phyloP scores from a whole-genome alignment of 352 stramenopile species.

The Phytophthora fragariaefolia region DNA sequence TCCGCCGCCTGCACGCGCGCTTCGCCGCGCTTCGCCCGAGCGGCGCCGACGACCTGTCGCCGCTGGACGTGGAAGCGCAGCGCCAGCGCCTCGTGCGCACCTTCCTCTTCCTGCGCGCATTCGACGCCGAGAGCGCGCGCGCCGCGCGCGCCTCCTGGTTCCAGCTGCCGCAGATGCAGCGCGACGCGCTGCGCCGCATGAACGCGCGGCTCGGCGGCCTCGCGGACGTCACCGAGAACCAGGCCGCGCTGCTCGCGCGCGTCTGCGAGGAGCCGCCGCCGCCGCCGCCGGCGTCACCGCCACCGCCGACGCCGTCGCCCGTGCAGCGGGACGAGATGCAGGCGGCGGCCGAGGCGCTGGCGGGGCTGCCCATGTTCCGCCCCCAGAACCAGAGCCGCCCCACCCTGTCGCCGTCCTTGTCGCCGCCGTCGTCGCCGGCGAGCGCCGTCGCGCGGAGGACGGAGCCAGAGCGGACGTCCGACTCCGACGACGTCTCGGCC shows the following conservation, averaged over 20 bases:
- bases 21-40: conserved; percentile 34
- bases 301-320: conserved; percentile 12
- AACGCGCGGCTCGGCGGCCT: conserved; percentile 37
- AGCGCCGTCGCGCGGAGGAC: neutral
- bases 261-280: conserved; percentile 25
- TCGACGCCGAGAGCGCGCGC: conserved; percentile 22
- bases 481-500: conserved; percentile 13
- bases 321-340: conserved; percentile 55
- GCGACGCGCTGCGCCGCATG: conserved; percentile 32
- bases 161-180: conserved; percentile 26
- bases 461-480: conserved; percentile 10
- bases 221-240: conserved; percentile 21
- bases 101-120: conserved; percentile 35
- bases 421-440: conserved; percentile 18
- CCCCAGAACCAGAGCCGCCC: conserved; percentile 6
- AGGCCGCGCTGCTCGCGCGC: conserved; percentile 30
- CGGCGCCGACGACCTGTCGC: conserved; percentile 14
- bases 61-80: conserved; percentile 35
- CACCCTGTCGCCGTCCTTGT: conserved; percentile 25
- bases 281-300: neutral
- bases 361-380: conserved; percentile 40
- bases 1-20: conserved; percentile 21
- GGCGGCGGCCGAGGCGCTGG: conserved; percentile 39
- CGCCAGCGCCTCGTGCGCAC: conserved; percentile 39
- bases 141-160: conserved; percentile 36